phyloP scores from a whole-genome alignment of 2,329 filamentous ascomycete genomes.

The Hypoxylon sp. region DNA sequence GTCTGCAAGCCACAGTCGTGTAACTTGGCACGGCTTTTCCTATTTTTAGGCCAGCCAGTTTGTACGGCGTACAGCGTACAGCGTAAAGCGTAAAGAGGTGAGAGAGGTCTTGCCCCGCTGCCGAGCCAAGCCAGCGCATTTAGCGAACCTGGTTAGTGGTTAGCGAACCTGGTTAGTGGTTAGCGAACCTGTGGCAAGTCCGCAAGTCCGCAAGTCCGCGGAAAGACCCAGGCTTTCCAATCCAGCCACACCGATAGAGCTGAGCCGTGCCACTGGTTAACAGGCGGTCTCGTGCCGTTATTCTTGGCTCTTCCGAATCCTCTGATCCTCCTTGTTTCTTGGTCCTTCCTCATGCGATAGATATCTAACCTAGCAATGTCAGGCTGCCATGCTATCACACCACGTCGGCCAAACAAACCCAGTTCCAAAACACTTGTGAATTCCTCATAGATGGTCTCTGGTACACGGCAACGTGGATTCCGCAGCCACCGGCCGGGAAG shows the following conservation, averaged over 20 bases:
- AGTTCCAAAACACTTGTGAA: not conserved
- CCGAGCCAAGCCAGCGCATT: constrained; percentile 5
- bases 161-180: too few relatives aligned
- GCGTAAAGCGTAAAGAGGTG: too few relatives aligned
- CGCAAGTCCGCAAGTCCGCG: too few relatives aligned
- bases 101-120: constrained; percentile 21
- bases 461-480: constrained; percentile 6
- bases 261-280: not conserved
- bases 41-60: constrained; percentile 27
- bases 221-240: constrained; percentile 9
- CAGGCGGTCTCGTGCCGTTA: not conserved
- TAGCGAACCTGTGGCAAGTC: too few relatives aligned
- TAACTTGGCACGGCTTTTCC: constrained; percentile 3
- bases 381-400: not conserved
- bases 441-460: not conserved
- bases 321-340: constrained; percentile 22
- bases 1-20: constrained; percentile 4
- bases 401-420: not conserved
- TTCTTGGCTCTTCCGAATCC: constrained; percentile 11
- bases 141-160: constrained; percentile 18
- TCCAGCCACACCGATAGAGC: constrained; percentile 25
- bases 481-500: not conserved
- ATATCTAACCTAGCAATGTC: not conserved
- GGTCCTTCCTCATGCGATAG: not conserved
- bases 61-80: too few relatives aligned